Percentiles rank a stretch among this genome's conserved stretches.
Conservation (phyloP, 345 rosid genomes). For the Anastatica hierochuntica region DNA sequence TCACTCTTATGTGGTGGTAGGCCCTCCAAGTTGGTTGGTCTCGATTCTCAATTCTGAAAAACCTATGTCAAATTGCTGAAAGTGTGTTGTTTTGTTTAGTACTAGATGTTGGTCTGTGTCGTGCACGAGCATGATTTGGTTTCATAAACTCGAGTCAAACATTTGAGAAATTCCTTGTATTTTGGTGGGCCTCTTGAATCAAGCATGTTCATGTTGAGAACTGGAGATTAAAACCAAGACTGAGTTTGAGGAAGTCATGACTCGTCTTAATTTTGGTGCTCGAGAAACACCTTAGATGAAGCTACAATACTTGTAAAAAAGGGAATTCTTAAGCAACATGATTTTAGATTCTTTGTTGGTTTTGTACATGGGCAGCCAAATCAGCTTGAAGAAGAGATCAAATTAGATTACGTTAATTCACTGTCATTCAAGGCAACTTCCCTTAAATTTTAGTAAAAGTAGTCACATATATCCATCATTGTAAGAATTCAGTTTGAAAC, state of each 20-base stretch:
- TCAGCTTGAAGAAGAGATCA: conserved; percentile 80
- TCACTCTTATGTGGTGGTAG: no score
- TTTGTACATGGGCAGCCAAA: conserved; percentile 88
- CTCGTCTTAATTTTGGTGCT: conserved; percentile 73
- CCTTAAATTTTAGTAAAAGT: no score
- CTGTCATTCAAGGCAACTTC: no score
- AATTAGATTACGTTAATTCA: conserved; percentile 59
- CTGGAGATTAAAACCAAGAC: conserved; percentile 39
- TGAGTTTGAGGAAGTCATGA: conserved; percentile 68
- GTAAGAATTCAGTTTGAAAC: no score
- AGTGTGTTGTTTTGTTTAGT: no score
- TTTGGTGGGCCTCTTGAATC: conserved; percentile 91
- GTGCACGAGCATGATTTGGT: no score
- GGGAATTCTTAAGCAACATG: conserved; percentile 67
- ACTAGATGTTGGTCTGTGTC: no score
- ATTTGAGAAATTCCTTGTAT: conserved; percentile 62
- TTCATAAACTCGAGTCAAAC: no score
- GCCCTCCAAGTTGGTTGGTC: no score
- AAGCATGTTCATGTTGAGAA: conserved; percentile 63
- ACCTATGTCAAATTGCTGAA: no score
- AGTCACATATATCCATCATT: no score
- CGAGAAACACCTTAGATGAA: conserved; percentile 69
- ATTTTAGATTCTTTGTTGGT: conserved; percentile 81
- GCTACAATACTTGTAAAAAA: conserved; percentile 73
- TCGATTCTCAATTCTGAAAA: no score